Evolutionary conservation across 2,329 filamentous ascomycete genomes (phyloP), one percentile per base, ranked within the genome.

Genomic region (Gnomoniopsis smithogilvyi): DNA sequence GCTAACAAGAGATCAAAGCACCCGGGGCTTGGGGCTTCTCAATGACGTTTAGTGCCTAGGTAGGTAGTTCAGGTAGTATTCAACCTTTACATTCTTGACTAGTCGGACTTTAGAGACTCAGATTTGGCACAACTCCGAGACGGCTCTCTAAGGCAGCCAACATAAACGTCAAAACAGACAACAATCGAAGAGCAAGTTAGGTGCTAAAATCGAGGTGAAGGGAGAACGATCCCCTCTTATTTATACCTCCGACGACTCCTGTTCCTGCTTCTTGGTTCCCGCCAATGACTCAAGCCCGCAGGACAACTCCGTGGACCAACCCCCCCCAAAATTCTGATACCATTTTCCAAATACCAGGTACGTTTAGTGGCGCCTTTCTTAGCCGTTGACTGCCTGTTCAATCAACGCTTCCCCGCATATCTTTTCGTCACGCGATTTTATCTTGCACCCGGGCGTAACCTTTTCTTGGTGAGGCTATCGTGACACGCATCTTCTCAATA

Each of bases 161-260:
- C 26, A 38, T 45, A 60, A 47, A 7, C 52, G 38, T 52, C 36
- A 52, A 52, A 56, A 54, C 41, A 17, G 34, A 45, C 24, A 43
- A 30, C 58, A 62, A 60, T 48, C 60, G 60, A 53, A 46, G 55
- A 58, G 46, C 58, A 61, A 58, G 58, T 57, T 54, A n/a, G 51
- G 57, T 41, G 60, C 43, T 38, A 15, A 19, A 12, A n/a, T 17
- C 47, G 30, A 36, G n/a, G 33, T 14, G 36, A 36, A 60, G 65
- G 53, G 61, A 56, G 63, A 61, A 21, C 54, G 59, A 48, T 61
- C 64, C 62, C 51, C 54, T 63, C 63, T 65, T 73, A 70, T 75
- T 73, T 74, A 75, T 75, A 74, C 63, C 66, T 53, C 61, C 61
- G 62, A 60, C 41, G 33, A 48, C 43, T 51, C 50, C 60, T 52